These are phyloP conservation scores for Polychaeton citri DNA, from an alignment of 2,329 filamentous ascomycete species.

Conservation along the genomic window DNA sequence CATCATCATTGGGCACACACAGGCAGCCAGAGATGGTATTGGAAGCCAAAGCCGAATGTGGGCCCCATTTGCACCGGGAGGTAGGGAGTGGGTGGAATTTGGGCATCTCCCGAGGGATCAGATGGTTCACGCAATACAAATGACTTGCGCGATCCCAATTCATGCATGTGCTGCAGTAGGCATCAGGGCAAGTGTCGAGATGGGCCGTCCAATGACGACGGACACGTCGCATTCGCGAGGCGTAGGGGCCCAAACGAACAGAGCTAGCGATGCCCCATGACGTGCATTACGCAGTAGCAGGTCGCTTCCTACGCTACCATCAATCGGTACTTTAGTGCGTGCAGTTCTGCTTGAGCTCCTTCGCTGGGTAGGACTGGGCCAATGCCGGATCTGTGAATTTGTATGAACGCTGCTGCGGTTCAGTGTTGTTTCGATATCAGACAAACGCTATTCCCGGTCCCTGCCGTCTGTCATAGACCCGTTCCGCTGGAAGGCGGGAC, in stretches of 20 bases:
- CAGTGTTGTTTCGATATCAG: too few relatives aligned
- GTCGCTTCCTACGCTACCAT: too few relatives aligned
- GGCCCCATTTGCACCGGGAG: too few relatives aligned
- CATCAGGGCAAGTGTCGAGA: neutral
- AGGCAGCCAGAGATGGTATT: constrained; percentile 4
- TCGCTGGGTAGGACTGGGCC: too few relatives aligned
- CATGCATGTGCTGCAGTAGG: neutral
- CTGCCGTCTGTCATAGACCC: neutral
- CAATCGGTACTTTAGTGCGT: too few relatives aligned
- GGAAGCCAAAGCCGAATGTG: constrained; percentile 2
- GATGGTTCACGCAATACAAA: neutral
- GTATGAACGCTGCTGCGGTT: too few relatives aligned
- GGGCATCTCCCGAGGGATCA: neutral
- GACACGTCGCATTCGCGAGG: neutral
- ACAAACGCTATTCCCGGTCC: too few relatives aligned
- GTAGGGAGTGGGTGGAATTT: too few relatives aligned
- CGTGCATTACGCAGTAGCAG: neutral
- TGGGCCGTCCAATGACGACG: neutral
- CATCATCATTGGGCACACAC: neutral
- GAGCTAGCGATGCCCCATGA: neutral
- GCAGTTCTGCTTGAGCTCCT: too few relatives aligned
- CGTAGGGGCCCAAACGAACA: neutral
- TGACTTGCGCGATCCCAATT: neutral
- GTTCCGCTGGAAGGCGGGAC: neutral
- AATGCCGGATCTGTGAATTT: too few relatives aligned